phyloP scores from a whole-genome alignment of 305 asterid genomes.

The Fraxinus ornus region DNA sequence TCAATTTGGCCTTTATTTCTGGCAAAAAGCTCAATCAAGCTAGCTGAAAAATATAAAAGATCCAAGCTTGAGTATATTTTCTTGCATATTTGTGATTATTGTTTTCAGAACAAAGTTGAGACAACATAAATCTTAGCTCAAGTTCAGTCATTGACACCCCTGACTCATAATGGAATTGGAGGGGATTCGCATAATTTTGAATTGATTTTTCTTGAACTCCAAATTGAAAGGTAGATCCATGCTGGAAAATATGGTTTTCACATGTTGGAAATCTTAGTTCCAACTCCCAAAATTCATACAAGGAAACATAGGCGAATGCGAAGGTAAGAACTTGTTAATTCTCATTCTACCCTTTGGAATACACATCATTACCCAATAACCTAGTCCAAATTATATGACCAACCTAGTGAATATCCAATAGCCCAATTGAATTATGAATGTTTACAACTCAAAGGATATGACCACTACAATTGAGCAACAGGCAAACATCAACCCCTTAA shows the following conservation, averaged over 20 bases:
- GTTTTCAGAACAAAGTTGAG: slow-evolving; percentile 15
- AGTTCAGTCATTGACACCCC: slow-evolving; percentile 1
- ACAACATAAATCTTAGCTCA: no score
- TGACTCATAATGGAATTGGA: background rate
- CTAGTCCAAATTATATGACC: background rate
- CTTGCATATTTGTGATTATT: background rate
- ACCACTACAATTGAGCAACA: slow-evolving; percentile 2
- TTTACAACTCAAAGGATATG: slow-evolving; percentile 7
- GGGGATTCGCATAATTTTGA: background rate
- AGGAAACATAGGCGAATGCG: background rate
- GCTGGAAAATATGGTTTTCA: background rate
- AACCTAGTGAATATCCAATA: slow-evolving; percentile 5
- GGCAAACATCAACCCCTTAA: slow-evolving; percentile 12
- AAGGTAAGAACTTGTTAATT: background rate
- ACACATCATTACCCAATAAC: background rate
- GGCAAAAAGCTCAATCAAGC: background rate
- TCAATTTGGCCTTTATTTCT: background rate
- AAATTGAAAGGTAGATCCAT: background rate
- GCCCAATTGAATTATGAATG: background rate
- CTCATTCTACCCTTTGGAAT: background rate
- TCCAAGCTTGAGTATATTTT: background rate
- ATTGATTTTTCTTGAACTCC: background rate
- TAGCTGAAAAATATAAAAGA: background rate
- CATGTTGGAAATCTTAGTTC: background rate
- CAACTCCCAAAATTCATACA: slow-evolving; percentile 16